Evolutionary conservation across 108 stramenopile genomes (phyloP), one percentile per base, ranked within the genome.

Genomic region (Cyclotella sp.): DNA sequence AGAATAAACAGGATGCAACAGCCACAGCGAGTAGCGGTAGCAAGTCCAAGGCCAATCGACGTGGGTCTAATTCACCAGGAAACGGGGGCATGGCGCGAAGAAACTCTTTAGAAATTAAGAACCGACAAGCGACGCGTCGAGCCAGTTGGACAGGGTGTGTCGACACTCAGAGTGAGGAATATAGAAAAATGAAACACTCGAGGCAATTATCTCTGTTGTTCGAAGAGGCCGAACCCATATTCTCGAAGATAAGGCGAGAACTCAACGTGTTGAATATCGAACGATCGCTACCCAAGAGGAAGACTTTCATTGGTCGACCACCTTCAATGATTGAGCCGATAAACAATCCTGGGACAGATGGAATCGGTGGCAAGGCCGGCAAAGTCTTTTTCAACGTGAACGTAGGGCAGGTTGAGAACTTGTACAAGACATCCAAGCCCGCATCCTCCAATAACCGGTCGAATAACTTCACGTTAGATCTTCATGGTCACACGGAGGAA

Each of bases 281-380:
- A 29, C 59, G 63, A 49, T 24, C 70, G 10, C 28, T 46, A n/a
- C 74, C 75, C 39, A 82, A 75, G 81, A 29, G n/a, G 12, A 71
- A 60, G 47, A 52, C 47, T 24, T 18, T 9, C 39, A 49, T 13
- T n/a, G 59, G 29, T 47, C 45, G 55, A 30, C 39, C 68, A 16
- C 40, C 26, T 28, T 18, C 24, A 1, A 0, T 45, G 24, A 46
- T 71, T n/a, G 29, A 52, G 18, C 54, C 41, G 47, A 44, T 79
- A 10, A 51, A 68, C 21, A 82, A 81, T 63, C 73, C 73, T 10
- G 28, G 40, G 13, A 60, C 58, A 13, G 43, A 42, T 49, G 81
- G 81, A 27, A 26, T 75, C 28, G 81, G 70, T 10, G 74, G 74
- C n/a, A 82, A 82, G 46, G 81, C 81, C 0, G 81, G 81, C 54